Conservation (phyloP, 805 yeast genomes). For the Saturnispora sekii region DNA sequence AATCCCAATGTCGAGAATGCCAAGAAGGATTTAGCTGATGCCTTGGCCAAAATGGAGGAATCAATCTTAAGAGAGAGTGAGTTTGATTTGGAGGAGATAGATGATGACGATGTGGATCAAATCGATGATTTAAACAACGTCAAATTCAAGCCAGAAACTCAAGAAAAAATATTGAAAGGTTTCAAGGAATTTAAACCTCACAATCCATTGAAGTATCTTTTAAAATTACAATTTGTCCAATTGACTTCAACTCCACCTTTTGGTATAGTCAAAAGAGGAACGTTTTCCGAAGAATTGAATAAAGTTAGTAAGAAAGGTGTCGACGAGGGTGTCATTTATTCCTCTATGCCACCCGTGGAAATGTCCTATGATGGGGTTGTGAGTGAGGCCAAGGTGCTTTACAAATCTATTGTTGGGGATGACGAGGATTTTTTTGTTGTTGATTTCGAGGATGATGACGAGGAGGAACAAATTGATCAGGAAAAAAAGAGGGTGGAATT, state of each 20-base stretch:
- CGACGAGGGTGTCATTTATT: conserved; percentile 39
- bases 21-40: conserved; percentile 68
- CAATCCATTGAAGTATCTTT: conserved; percentile 36
- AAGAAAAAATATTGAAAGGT: conserved; percentile 79
- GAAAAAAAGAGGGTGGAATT: background rate
- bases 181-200: conserved; percentile 78
- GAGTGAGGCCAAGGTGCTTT: conserved; percentile 67
- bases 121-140: conserved; percentile 15
- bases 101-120: conserved; percentile 44
- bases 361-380: conserved; percentile 87
- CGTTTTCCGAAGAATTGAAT: conserved; percentile 23
- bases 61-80: conserved; percentile 74
- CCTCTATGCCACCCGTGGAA: conserved; percentile 69
- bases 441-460: conserved; percentile 93
- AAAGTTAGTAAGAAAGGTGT: conserved; percentile 26
- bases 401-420: conserved; percentile 75
- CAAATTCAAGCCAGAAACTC: conserved; percentile 20
- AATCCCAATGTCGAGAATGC: conserved; percentile 58
- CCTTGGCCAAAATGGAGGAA: conserved; percentile 69
- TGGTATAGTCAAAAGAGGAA: conserved; percentile 37
- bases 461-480: conserved; percentile 22
- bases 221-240: conserved; percentile 56
- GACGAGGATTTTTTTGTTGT: conserved; percentile 95
- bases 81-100: conserved; percentile 30
- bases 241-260: conserved; percentile 46